Conservation (phyloP, 306 rosid genomes). For the Inga oerstediana region DNA sequence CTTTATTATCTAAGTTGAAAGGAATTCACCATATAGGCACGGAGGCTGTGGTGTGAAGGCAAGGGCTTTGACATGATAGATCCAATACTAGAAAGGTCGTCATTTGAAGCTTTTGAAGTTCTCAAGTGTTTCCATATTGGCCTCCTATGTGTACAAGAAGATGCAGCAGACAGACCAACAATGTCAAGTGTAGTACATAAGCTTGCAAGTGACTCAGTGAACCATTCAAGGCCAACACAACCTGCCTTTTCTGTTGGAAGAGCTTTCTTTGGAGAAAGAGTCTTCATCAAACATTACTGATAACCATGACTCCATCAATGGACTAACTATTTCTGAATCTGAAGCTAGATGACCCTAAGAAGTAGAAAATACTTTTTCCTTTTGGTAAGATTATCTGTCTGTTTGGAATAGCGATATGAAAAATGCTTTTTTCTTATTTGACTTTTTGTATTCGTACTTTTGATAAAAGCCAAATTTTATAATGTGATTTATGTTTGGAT, state of each 20-base stretch:
- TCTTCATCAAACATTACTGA: background rate
- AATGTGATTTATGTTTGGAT: too few relatives aligned
- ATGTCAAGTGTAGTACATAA: too few relatives aligned
- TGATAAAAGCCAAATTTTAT: too few relatives aligned
- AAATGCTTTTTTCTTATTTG: too few relatives aligned
- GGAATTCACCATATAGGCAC: background rate
- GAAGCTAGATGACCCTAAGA: background rate
- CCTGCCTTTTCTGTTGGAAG: too few relatives aligned
- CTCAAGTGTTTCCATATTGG: background rate
- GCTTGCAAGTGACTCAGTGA: too few relatives aligned
- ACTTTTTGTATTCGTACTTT: too few relatives aligned
- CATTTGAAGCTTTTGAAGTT: background rate
- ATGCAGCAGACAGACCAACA: too few relatives aligned
- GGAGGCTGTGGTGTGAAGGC: background rate
- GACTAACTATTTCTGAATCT: background rate
- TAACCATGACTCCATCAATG: background rate
- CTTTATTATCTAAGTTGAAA: background rate
- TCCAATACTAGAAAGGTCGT: background rate
- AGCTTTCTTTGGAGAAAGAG: background rate
- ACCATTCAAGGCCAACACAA: too few relatives aligned
- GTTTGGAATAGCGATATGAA: too few relatives aligned
- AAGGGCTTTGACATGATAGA: background rate
- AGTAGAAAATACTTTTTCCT: background rate
- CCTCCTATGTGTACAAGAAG: slow-evolving; percentile 1
- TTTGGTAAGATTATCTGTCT: background rate